A percentile compares a stretch with the other conserved stretches of the same genome.
phyloP scores from a whole-genome alignment of 2,329 filamentous ascomycete species.

The Sclerotinia sclerotiorum region DNA sequence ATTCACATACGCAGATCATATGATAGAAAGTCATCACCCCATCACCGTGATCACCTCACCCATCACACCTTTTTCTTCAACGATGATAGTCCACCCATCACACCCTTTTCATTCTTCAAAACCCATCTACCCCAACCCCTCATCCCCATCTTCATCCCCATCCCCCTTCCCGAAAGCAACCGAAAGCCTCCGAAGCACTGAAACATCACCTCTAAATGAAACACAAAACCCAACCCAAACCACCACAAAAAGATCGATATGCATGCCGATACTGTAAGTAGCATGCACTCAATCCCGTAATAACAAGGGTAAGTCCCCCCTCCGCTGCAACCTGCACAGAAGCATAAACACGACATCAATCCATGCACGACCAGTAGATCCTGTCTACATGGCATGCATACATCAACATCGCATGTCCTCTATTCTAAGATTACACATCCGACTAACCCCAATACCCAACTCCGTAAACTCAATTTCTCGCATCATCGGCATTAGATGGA shows the following conservation, averaged over 20 bases:
- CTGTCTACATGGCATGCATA: constrained; percentile 12
- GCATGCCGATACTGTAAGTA: constrained; percentile 1
- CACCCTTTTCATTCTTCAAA: background rate
- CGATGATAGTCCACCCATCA: too few species aligned
- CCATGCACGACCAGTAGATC: constrained; percentile 18
- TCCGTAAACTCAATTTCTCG: too few species aligned
- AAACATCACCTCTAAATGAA: constrained; percentile 20
- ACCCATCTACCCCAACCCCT: background rate
- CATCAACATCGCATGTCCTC: background rate
- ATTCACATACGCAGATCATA: constrained; percentile 11
- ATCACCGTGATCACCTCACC: background rate
- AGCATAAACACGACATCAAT: constrained; percentile 16
- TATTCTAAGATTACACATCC: background rate
- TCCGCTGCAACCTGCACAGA: constrained; percentile 4
- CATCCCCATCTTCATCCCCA: background rate
- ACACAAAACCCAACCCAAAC: constrained; percentile 15
- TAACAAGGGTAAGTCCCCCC: too few species aligned
- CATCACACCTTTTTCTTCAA: background rate
- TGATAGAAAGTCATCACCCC: constrained; percentile 19
- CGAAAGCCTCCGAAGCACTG: background rate
- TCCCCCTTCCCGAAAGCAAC: background rate
- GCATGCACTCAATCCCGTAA: background rate
- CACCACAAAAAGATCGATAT: constrained; percentile 11
- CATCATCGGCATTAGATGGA: too few species aligned
- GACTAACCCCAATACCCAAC: too few species aligned